Evolutionary conservation across 495 filamentous ascomycete genomes (phyloP), one percentile per base, ranked within the genome.

Genomic region (Daldinia decipiens): DNA sequence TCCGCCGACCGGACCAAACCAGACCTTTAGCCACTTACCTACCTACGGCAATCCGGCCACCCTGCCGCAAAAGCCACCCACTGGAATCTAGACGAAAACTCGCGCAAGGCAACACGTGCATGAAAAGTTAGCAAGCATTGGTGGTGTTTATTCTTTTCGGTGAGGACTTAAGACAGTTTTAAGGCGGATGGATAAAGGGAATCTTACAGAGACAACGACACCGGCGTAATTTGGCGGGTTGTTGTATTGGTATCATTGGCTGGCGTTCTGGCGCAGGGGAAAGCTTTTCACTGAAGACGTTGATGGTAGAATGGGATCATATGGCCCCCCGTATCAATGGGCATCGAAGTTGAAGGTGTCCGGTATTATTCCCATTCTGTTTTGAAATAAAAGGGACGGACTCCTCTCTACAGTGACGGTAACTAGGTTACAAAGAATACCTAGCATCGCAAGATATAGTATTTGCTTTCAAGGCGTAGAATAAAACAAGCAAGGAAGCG

Each of bases 41-140:
- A 83, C 81, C 54, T 87, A 84, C 73, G 86, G 86, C 54, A 87
- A 87, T 67, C 82, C 84, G 32, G 85, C 84, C 19, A 82, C 83
- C 34, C 76, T 87, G 61, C 86, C 86, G 63, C 85, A 86, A 70
- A 87, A 87, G 74, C 86, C 86, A 66, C 80, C 84, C 24, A 79
- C 79, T 61, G 78, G 75, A 67, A 74, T 78, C 71, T 74, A 79
- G 73, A 76, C 53, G 9, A 62, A 56, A 45, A 54, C 21, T 65
- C 57, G 59, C 71, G 59, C 62, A 66, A 62, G 34, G 62, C 66
- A 69, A 59, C 21, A 62, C 66, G 43, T 72, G 68, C 75, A 70
- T 71, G 67, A 62, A 70, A 73, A 68, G 65, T 71, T 62, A 70
- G 75, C 70, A 74, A 73, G 73, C 73, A 75, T 75, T 74, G 58